Conservation (phyloP, 2,329 filamentous ascomycete genomes). For the Achaetomium macrosporum region DNA sequence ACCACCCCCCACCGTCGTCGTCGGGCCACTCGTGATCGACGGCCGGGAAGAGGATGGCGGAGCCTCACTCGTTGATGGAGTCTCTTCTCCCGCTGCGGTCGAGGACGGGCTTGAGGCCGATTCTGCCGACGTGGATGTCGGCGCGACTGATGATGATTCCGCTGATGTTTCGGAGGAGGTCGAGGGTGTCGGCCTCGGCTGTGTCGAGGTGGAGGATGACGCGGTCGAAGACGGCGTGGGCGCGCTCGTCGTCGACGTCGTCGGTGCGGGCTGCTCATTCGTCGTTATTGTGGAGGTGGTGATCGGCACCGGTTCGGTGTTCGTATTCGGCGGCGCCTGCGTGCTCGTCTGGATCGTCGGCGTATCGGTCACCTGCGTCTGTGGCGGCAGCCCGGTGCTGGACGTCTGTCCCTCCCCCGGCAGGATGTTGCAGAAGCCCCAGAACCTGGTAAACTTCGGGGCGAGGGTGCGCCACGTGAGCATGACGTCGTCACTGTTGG, state of each 20-base stretch:
- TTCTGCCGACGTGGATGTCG: not conserved
- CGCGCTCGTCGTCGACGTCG: not conserved
- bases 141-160: not conserved
- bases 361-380: slow-evolving; percentile 14
- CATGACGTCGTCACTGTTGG: slow-evolving; percentile 25
- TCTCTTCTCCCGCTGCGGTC: not conserved
- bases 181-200: too few species aligned
- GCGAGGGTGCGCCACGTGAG: slow-evolving; percentile 29
- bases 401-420: slow-evolving; percentile 16
- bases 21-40: not conserved
- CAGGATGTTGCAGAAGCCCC: slow-evolving; percentile 39
- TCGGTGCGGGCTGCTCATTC: not conserved
- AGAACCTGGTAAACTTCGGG: slow-evolving; percentile 38
- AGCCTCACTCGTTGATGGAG: not conserved
- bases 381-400: slow-evolving; percentile 16
- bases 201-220: too few species aligned
- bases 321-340: slow-evolving; percentile 18
- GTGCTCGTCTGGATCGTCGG: slow-evolving; percentile 14
- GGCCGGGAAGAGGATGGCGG: not conserved
- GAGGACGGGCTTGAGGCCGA: not conserved
- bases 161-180: not conserved
- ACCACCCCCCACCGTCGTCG: too few species aligned
- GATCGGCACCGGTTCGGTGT: slow-evolving; percentile 14
- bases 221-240: not conserved
- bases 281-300: slow-evolving; percentile 3